Evolutionary conservation across 163 green algal species (phyloP), one percentile per base, ranked within the genome.

Genomic region (Scenedesmus sp.): DNA sequence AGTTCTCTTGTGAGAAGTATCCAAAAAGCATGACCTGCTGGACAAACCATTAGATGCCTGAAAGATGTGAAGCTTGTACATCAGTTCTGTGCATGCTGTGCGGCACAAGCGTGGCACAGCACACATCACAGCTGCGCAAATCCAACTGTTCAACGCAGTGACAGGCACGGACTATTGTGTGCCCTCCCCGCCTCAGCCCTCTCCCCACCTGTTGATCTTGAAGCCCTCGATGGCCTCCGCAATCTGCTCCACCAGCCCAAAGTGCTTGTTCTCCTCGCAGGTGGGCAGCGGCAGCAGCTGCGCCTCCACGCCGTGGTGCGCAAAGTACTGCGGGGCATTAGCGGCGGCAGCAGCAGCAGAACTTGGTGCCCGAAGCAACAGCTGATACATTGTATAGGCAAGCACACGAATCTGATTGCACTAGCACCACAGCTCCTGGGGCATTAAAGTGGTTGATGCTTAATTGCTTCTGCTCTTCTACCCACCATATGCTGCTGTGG

Each of bases 221-320:
- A 95, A 95, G 13, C 92, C 86, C 89, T 95, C 92, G 20, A 95
- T 79, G n/a, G 81, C 74, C 15, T 93, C 89, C n/a, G 94, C 92
- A n/a, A 96, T 77, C 34, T 88, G 56, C 81, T 91, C 94, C 2
- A 96, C 94, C 13, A 95, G 92, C 55, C 94, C 92, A 77, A 96
- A 94, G 79, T 91, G 85, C 87, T 96, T 96, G 92, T 96, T 95
- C 66, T 92, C 91, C 89, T 96, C 94, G 67, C 90, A 88, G 5
- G 93, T 95, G 20, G 92, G 93, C 60, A 96, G 92, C 46, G 91
- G 23, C 52, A 95, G 85, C 13, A 96, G 87, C 26, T 93, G 18
- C 57, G 81, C 90, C 55, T 94, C 92, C 62, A 95, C 93, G 46
- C 86, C 90, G 56, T 96, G 91, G 59, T 93, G 59, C 6, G 67